Evolutionary conservation across 345 rosid genomes (phyloP).

Genomic region (Hevea brasiliensis): DNA sequence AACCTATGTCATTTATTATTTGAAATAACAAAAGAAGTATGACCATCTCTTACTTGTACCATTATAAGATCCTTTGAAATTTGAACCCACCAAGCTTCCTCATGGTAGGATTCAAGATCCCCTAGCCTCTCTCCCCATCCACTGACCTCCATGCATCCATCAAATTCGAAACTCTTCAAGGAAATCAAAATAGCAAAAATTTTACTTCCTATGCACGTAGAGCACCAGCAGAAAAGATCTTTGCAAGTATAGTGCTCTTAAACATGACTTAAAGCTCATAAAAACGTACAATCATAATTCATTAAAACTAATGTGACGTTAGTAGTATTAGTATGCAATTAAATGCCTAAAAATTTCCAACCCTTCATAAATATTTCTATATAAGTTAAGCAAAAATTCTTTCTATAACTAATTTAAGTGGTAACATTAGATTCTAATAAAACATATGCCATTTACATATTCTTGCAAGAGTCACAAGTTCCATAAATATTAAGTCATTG

Average conservation of each 20-base stretch:
- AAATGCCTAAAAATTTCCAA: conserved; percentile 2
- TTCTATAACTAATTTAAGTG: not conserved
- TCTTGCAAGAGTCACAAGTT: not conserved
- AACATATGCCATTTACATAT: not conserved
- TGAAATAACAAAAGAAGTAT: no score
- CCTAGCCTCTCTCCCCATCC: no score
- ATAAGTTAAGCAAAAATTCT: not conserved
- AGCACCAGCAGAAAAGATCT: not conserved
- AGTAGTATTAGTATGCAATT: not conserved
- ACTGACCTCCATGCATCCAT: no score
- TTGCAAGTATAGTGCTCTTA: not conserved
- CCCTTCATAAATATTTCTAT: not conserved
- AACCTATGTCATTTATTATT: no score
- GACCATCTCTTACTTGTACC: no score
- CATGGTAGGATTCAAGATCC: no score
- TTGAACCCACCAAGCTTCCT: no score
- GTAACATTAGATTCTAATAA: not conserved
- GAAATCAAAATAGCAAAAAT: no score
- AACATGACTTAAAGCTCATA: not conserved
- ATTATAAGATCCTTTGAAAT: no score
- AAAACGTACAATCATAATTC: not conserved
- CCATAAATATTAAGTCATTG: not conserved
- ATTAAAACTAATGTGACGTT: not conserved
- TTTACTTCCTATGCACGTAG: no score
- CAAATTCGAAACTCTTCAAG: no score